Evolutionary conservation across 495 filamentous ascomycete species (phyloP), one percentile per base, ranked within the genome.

Genomic region (Apiosordaria backusii): DNA sequence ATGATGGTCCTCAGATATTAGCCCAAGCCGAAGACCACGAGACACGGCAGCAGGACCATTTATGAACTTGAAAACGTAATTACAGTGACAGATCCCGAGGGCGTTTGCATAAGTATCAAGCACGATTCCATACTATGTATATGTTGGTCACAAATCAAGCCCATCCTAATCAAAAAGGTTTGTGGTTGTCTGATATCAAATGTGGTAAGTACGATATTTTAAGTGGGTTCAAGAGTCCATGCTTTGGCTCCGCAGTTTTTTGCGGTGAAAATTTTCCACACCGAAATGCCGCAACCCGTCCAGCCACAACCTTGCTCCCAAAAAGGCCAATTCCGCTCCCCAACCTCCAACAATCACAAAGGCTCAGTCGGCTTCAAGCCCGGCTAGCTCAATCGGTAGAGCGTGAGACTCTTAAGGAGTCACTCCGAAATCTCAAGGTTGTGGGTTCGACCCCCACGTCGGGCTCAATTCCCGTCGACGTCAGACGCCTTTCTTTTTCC

Each of bases 331-430:
- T 18, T 18, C 24, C 24, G 26, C 22, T 7, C 57, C 9, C 24
- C 9, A 7, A 27, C 0, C 24, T 19, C 15, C 24, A 25, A 60
- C 57, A 55, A 55, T 7, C 1, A 45, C 10, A 45, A 55, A 19
- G 52, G 52, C 22, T 23, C n/a, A 55, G 52, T 55, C 19, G 57
- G 57, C 57, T 60, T 27, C 24, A 40, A 59, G 70, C 72, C 70
- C 70, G 75, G 85, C 84, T 89, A 89, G 86, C 86, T 89, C 87
- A 89, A 88, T 89, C 86, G 86, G 86, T 87, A 88, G 87, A 89
- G 87, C 87, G 86, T 88, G 83, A 87, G 87, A 89, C 87, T 89
- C 86, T 89, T 89, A 61, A 40, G 59, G 59, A 61, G 24, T 61
- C 23, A 21, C 59, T 45, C 24, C n/a, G 24, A 40, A 61, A 61